A percentile compares a stretch with the other conserved stretches of the same genome.
These are phyloP conservation scores for Nakataea oryzae DNA, from an alignment of 2,329 filamentous ascomycete species.

Conservation along the genomic window DNA sequence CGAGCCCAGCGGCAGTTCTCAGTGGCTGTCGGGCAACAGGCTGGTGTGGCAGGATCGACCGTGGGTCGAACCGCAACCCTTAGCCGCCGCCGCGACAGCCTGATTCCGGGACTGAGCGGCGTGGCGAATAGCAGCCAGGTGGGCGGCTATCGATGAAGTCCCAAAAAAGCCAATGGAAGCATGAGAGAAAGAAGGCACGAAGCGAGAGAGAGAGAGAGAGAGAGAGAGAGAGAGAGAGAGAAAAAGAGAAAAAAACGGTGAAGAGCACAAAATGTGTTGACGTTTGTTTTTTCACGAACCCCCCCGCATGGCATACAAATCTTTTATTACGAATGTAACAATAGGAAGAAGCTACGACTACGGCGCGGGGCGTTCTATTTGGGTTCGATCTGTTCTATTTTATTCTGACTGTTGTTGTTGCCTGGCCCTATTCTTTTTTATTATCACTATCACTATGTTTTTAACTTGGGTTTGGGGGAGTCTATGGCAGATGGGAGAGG, in stretches of 20 bases:
- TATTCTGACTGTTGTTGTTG: background rate
- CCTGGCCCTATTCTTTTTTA: background rate
- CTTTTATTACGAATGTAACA: background rate
- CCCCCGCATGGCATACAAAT: background rate
- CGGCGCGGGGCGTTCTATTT: background rate
- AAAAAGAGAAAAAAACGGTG: background rate
- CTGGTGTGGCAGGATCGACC: conserved; percentile 22
- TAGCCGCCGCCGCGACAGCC: conserved; percentile 31
- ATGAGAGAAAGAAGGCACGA: background rate
- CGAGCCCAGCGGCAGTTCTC: conserved; percentile 33
- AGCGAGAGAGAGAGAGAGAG: no score
- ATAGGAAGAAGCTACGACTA: background rate
- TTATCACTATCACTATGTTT: background rate
- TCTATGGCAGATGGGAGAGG: background rate
- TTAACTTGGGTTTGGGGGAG: background rate
- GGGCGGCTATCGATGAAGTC: conserved; percentile 29
- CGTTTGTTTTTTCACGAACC: background rate
- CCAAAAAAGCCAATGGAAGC: background rate
- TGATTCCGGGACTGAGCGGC: conserved; percentile 21
- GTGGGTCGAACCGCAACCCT: conserved; percentile 35
- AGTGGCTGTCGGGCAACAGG: conserved; percentile 15
- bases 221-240: background rate
- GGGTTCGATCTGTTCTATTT: background rate
- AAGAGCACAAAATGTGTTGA: background rate
- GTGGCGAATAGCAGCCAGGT: conserved; percentile 20